These are phyloP conservation scores for Hemisphaericaspora lyxosophila DNA, from an alignment of 1,139 yeast genomes.

Conservation along the genomic window DNA sequence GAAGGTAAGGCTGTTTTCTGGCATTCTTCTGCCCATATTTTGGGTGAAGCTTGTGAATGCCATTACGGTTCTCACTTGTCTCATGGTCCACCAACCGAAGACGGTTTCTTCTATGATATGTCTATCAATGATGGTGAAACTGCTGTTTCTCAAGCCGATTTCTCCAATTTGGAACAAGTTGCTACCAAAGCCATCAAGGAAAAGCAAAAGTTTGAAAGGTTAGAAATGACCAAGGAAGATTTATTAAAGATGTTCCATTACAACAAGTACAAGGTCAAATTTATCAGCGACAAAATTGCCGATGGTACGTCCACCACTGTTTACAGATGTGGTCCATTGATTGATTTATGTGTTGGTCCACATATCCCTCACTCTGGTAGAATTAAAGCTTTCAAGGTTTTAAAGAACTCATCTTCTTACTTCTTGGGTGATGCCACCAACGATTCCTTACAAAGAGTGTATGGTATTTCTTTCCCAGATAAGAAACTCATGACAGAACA, in stretches of 20 bases:
- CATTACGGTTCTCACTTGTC: slow-evolving; percentile 89
- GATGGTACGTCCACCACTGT: slow-evolving; percentile 97
- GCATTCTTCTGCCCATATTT: slow-evolving; percentile 98
- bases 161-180: slow-evolving; percentile 78
- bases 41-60: slow-evolving; percentile 98
- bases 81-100: slow-evolving; percentile 95
- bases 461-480: slow-evolving; percentile 99
- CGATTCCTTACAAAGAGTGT: slow-evolving; percentile 95
- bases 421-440: slow-evolving; percentile 91
- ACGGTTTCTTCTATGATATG: slow-evolving; percentile 98
- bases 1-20: slow-evolving; percentile 96
- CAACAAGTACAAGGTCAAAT: slow-evolving; percentile 91
- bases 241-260: slow-evolving; percentile 89
- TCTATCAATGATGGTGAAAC: slow-evolving; percentile 75
- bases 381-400: slow-evolving; percentile 89
- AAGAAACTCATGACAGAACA: slow-evolving; percentile 96
- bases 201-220: slow-evolving; percentile 93
- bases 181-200: slow-evolving; percentile 92
- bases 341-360: slow-evolving; percentile 97
- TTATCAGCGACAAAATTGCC: slow-evolving; percentile 86
- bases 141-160: slow-evolving; percentile 80
- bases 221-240: slow-evolving; percentile 89
- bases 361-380: slow-evolving; percentile 98
- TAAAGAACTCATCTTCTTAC: slow-evolving; percentile 95
- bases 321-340: slow-evolving; percentile 96